Conservation (phyloP, 208 protist species). For the Angomonas deanei region DNA sequence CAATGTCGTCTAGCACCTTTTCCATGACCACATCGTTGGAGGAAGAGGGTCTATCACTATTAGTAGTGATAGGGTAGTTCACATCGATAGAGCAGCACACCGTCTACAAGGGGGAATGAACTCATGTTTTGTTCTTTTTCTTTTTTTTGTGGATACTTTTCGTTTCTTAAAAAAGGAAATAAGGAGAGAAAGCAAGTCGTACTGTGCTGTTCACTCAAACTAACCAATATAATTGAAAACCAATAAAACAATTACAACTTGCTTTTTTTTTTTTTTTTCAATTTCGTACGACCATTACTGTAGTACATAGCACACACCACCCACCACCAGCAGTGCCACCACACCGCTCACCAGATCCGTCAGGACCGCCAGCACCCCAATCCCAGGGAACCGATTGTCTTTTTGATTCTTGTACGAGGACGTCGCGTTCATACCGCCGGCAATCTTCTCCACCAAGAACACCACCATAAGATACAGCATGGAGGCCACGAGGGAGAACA, state of each 20-base stretch:
- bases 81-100: neutral
- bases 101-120: neutral
- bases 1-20: too few species aligned
- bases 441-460: neutral
- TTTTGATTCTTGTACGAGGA: too few species aligned
- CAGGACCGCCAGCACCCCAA: neutral
- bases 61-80: neutral
- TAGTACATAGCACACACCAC: neutral
- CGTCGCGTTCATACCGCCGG: neutral
- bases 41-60: too few species aligned
- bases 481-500: neutral
- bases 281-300: neutral
- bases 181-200: neutral
- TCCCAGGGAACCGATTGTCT: neutral
- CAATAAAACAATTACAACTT: slow-evolving; percentile 4
- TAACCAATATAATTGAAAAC: too few species aligned
- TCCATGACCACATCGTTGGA: too few species aligned
- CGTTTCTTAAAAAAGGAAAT: neutral
- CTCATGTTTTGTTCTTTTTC: slow-evolving; percentile 1
- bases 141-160: neutral
- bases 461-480: neutral
- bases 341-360: neutral
- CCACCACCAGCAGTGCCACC: neutral
- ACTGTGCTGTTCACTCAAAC: neutral
- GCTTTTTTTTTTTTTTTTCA: slow-evolving; percentile 6